phyloP scores from a whole-genome alignment of 495 filamentous ascomycete genomes.

The Amphirosellinia nigrospora region DNA sequence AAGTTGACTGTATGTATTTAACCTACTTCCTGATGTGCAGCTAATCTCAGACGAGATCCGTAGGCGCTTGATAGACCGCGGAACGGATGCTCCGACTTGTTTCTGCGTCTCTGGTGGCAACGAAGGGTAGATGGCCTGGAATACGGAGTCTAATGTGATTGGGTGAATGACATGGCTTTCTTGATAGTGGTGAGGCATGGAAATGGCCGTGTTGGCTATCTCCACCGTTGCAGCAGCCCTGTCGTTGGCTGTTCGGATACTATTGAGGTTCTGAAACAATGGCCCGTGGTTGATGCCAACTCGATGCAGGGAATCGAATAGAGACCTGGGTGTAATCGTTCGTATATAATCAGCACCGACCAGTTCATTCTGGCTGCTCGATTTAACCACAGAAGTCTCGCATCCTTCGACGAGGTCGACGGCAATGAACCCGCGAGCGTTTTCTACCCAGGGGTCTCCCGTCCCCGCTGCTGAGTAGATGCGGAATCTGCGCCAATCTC shows the following conservation, averaged over 20 bases:
- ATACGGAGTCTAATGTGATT: constrained; percentile 39
- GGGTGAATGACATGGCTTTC: constrained; percentile 48
- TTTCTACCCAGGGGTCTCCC: constrained; percentile 46
- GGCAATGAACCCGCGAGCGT: constrained; percentile 51
- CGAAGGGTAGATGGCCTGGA: background rate
- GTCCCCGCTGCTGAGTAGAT: constrained; percentile 46
- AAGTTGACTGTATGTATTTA: background rate
- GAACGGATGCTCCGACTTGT: background rate
- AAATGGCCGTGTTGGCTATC: constrained; percentile 42
- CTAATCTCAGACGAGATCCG: background rate
- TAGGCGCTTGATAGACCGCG: background rate
- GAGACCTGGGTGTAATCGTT: background rate
- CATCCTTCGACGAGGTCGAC: too few relatives aligned
- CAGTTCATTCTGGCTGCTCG: too few relatives aligned
- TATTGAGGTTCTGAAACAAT: background rate
- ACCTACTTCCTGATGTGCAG: background rate
- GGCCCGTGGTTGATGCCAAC: background rate
- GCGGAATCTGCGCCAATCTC: constrained; percentile 6
- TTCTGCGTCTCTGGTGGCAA: background rate
- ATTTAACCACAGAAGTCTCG: too few relatives aligned
- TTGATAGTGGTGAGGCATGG: constrained; percentile 49
- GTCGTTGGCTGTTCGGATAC: background rate
- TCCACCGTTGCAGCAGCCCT: background rate
- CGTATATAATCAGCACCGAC: background rate
- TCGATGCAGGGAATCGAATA: background rate